Conservation (phyloP, 305 asterid genomes). For the Withania somnifera region DNA sequence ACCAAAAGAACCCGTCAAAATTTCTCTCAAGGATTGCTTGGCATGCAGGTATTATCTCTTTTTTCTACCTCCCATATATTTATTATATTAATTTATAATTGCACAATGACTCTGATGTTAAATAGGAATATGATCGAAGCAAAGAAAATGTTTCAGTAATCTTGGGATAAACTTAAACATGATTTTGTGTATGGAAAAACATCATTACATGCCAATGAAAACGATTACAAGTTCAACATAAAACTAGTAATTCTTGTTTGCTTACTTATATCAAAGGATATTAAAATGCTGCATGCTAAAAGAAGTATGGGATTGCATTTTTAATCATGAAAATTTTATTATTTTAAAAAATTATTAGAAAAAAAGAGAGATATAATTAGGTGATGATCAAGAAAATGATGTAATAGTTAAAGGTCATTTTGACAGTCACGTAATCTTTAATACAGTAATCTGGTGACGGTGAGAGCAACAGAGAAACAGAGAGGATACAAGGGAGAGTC, state of each 20-base stretch:
- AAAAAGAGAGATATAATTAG: not conserved
- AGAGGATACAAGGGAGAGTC: too few species aligned
- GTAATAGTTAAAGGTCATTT: not conserved
- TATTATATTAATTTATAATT: not conserved
- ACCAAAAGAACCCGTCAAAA: constrained; percentile 70
- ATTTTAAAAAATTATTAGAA: not conserved
- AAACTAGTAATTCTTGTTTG: not conserved
- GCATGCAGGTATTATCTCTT: constrained; percentile 67
- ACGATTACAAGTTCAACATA: not conserved
- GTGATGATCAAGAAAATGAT: not conserved
- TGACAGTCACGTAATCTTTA: not conserved
- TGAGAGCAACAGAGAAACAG: too few species aligned
- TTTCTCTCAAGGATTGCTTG: constrained; percentile 88
- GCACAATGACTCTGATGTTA: not conserved
- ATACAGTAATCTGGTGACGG: not conserved
- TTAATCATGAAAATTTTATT: not conserved
- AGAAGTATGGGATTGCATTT: not conserved
- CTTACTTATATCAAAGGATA: not conserved
- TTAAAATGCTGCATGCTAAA: not conserved
- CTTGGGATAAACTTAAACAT: not conserved
- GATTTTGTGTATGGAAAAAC: not conserved
- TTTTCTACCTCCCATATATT: not conserved
- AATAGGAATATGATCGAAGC: not conserved
- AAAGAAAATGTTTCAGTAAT: not conserved
- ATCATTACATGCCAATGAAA: not conserved